These are phyloP conservation scores for Septoria petroselini DNA, from an alignment of 2,329 filamentous ascomycete genomes.

Conservation along the genomic window DNA sequence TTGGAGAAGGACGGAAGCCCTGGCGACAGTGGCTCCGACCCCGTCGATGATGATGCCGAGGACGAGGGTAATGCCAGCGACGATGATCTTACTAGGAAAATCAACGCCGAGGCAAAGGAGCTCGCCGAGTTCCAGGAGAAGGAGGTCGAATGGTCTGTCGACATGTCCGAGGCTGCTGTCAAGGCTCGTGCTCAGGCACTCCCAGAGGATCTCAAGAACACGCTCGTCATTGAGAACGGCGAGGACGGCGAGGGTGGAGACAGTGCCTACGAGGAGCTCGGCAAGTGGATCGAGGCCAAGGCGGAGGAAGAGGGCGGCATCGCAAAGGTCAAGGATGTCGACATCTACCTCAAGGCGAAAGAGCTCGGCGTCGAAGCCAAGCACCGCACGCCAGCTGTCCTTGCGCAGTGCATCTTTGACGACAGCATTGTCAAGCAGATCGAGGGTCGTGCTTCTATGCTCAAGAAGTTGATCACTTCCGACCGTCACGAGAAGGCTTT, in stretches of 20 bases:
- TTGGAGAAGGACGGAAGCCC: constrained; percentile 58
- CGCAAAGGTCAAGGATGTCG: constrained; percentile 77
- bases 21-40: constrained; percentile 64
- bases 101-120: constrained; percentile 65
- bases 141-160: constrained; percentile 92
- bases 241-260: constrained; percentile 78
- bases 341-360: constrained; percentile 95
- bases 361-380: constrained; percentile 92
- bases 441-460: constrained; percentile 73
- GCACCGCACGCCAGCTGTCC: constrained; percentile 86
- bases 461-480: constrained; percentile 83
- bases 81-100: constrained; percentile 81
- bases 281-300: constrained; percentile 84
- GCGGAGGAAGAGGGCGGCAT: constrained; percentile 68
- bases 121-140: constrained; percentile 67
- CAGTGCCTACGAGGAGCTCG: constrained; percentile 83
- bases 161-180: constrained; percentile 93
- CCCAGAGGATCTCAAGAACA: constrained; percentile 88
- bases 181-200: constrained; percentile 90
- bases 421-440: constrained; percentile 88
- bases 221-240: constrained; percentile 64
- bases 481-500: constrained; percentile 95
- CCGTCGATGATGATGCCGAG: constrained; percentile 61
- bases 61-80: constrained; percentile 73
- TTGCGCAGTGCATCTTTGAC: constrained; percentile 91